phyloP scores from a whole-genome alignment of 345 rosid genomes.

The Gossypium herbaceum region DNA sequence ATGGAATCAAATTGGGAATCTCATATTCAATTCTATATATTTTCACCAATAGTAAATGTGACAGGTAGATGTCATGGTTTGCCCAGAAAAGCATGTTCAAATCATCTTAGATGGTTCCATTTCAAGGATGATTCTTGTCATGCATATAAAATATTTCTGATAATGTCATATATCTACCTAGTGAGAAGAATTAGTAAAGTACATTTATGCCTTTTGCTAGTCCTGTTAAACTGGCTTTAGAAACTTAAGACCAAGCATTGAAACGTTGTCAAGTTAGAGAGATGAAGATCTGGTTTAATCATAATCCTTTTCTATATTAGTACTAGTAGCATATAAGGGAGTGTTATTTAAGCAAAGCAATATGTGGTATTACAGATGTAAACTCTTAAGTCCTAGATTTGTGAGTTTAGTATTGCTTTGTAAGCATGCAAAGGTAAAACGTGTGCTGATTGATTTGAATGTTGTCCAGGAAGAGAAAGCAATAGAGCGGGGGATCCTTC shows the following conservation, averaged over 20 bases:
- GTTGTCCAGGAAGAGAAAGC: conserved; percentile 84
- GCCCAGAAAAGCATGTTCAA: not conserved
- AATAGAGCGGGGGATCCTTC: conserved; percentile 78
- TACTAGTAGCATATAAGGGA: not conserved
- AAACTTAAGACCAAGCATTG: not conserved
- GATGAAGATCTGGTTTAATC: not conserved
- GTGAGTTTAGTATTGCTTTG: not conserved
- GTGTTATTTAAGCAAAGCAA: not conserved
- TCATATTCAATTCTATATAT: not conserved
- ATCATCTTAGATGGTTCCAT: not conserved
- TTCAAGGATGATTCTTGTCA: not conserved
- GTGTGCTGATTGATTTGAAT: not conserved
- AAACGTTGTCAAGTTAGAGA: not conserved
- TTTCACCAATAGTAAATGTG: not conserved
- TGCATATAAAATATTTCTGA: not conserved
- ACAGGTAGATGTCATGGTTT: not conserved
- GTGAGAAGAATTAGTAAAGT: too few relatives aligned
- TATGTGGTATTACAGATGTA: not conserved
- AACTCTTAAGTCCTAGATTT: not conserved
- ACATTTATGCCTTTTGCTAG: not conserved
- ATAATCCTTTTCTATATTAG: not conserved
- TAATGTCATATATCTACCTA: not conserved
- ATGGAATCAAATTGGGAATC: not conserved
- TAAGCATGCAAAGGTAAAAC: not conserved
- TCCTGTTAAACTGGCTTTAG: not conserved